A percentile compares a stretch with the other conserved stretches of the same genome.
phyloP scores from a whole-genome alignment of 306 rosid species.

The Begonia loranthoides region DNA sequence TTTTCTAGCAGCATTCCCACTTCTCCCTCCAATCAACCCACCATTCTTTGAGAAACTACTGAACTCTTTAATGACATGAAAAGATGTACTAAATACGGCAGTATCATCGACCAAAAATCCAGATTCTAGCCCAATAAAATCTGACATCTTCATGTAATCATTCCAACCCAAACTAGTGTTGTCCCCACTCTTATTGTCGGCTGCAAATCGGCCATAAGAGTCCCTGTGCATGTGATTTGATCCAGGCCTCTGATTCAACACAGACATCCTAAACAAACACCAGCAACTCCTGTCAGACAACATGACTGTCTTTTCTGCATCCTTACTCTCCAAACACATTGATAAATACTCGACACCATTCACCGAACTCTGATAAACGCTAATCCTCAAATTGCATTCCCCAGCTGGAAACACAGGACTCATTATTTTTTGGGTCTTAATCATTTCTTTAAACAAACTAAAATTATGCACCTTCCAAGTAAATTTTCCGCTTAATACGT shows the following conservation, averaged over 20 bases:
- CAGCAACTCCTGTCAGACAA: constrained; percentile 97
- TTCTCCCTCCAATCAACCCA: constrained; percentile 53
- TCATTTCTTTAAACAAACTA: constrained; percentile 85
- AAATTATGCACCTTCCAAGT: constrained; percentile 98
- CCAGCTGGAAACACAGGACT: constrained; percentile 97
- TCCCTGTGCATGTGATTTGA: constrained; percentile 95
- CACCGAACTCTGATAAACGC: constrained; percentile 95
- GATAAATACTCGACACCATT: constrained; percentile 83
- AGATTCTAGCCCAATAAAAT: constrained; percentile 65
- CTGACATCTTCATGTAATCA: constrained; percentile 95
- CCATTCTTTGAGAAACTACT: constrained; percentile 91
- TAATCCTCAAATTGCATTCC: constrained; percentile 97
- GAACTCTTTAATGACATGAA: constrained; percentile 91
- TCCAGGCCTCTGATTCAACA: constrained; percentile 85
- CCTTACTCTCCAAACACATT: constrained; percentile 99
- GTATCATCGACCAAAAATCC: constrained; percentile 80
- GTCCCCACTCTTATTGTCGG: constrained; percentile 96
- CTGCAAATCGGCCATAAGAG: constrained; percentile 90
- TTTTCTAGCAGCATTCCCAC: constrained; percentile 71
- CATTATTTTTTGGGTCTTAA: constrained; percentile 96
- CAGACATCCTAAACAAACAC: constrained; percentile 97
- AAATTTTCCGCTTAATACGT: constrained; percentile 86
- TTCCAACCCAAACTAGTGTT: constrained; percentile 99
- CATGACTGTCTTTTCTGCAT: constrained; percentile 68
- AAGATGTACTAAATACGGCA: constrained; percentile 81